Base-by-base conservation (phyloP, 1,284 basidiomycete species). In the Volvariella surrecta region DNA sequence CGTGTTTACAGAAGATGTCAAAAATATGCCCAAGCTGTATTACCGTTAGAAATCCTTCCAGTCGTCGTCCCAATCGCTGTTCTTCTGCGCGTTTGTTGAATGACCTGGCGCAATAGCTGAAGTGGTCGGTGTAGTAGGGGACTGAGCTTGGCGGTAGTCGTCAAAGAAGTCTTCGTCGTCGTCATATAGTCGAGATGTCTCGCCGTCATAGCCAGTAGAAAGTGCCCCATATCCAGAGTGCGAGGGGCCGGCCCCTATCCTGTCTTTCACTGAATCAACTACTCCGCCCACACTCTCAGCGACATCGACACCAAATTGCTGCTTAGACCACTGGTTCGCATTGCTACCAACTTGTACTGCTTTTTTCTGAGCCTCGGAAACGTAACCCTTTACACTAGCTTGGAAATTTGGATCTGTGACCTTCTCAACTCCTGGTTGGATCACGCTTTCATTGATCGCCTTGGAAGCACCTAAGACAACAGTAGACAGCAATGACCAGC, bases 401-500 rank as follows among this genome's bases (percentile, higher is more conserved):
- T 89, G 82, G 53, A 92, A 74, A 41, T 66, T 70, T 8, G 89
- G 89, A 58, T 92, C 89, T 47, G 67, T 72, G 28, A 82, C 83
- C 48, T 73, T 77, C 58, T 85, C 84, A 56, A 88, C 63, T 16
- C 82, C 80, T n/a, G 88, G 88, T 55, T 89, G 85, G 42, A 91
- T 81, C 22, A 91, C 77, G 55, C 74, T 84, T 59, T 89, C 84
- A 46, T 73, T 72, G 28, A 92, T 82, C n/a, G 60, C 79, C 52
- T 76, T 77, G 4, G 80, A 73, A 15, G 87, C 88, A 40, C 82
- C 84, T 1, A 65, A 74, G 15, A 92, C 76, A 17, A 76, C 87
- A 0, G 82, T 72, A 32, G 84, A 82, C 52, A 92, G 79, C 34
- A 91, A 62, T 13, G 85, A 86, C 89, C 89, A 92, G 38, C 89